A percentile compares a stretch with the other conserved stretches of the same genome.
Conservation (phyloP, 495 filamentous ascomycete species). For the Annulohypoxylon bovei region DNA sequence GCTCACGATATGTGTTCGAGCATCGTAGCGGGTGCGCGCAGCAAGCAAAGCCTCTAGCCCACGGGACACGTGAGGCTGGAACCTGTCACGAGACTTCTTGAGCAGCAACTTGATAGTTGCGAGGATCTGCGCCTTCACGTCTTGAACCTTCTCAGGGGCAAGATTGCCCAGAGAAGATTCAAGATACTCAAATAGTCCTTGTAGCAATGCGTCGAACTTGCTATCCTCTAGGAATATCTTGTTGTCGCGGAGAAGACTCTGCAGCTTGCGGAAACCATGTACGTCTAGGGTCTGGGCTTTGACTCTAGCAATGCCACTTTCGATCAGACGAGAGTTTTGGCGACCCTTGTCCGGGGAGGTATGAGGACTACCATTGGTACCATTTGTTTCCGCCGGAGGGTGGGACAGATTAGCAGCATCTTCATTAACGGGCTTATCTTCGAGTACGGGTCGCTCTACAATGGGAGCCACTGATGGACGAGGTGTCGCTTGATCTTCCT, state of each 20-base stretch:
- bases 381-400: constrained; percentile 26
- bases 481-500: constrained; percentile 56
- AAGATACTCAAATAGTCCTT: constrained; percentile 79
- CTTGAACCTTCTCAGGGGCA: constrained; percentile 66
- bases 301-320: constrained; percentile 80
- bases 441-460: constrained; percentile 58
- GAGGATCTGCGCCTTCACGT: constrained; percentile 85
- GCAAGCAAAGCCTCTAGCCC: constrained; percentile 74
- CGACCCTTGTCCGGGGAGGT: constrained; percentile 61
- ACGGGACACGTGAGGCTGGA: constrained; percentile 70
- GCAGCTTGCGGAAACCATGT: constrained; percentile 88
- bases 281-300: constrained; percentile 78
- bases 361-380: constrained; percentile 29
- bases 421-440: constrained; percentile 63
- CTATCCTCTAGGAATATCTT: constrained; percentile 64
- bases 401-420: constrained; percentile 56
- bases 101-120: constrained; percentile 82
- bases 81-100: constrained; percentile 69
- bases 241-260: constrained; percentile 78
- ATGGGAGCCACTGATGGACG: constrained; percentile 39
- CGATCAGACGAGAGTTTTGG: constrained; percentile 66
- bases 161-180: constrained; percentile 62
- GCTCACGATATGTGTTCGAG: constrained; percentile 62
- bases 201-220: constrained; percentile 77
- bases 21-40: constrained; percentile 69